Evolutionary conservation across 208 protist genomes (phyloP).

Genomic region (Phytomonas sp.): DNA sequence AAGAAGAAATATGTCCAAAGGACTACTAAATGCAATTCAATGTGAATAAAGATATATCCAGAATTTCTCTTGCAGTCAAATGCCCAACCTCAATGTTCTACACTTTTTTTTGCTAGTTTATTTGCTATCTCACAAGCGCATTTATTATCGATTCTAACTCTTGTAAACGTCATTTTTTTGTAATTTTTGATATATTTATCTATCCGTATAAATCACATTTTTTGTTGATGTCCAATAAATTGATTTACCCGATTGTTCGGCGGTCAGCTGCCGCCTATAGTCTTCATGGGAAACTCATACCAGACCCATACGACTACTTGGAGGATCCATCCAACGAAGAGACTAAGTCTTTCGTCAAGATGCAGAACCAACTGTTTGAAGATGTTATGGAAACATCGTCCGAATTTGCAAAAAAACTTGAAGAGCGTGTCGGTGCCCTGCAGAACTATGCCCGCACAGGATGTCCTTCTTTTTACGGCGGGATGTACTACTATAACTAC

Average conservation of each 20-base stretch:
- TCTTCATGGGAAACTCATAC: slow-evolving; percentile 62
- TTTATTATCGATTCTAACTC: slow-evolving; percentile 9
- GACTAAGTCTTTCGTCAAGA: slow-evolving; percentile 81
- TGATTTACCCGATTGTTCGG: slow-evolving; percentile 47
- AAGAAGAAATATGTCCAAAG: not conserved
- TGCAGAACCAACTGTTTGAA: slow-evolving; percentile 73
- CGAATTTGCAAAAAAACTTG: slow-evolving; percentile 47
- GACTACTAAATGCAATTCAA: not conserved
- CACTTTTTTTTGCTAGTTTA: slow-evolving; percentile 11
- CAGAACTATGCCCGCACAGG: slow-evolving; percentile 80
- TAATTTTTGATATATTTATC: slow-evolving; percentile 1
- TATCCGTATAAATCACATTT: not conserved
- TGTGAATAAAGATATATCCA: not conserved
- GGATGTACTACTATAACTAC: slow-evolving; percentile 82
- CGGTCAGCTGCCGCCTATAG: slow-evolving; percentile 49
- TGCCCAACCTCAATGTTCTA: not conserved
- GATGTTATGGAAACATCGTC: slow-evolving; percentile 50
- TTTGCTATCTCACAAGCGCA: slow-evolving; percentile 9
- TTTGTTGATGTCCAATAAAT: slow-evolving; percentile 17
- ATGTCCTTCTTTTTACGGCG: slow-evolving; percentile 43
- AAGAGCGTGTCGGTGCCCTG: slow-evolving; percentile 32
- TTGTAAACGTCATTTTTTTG: slow-evolving; percentile 9
- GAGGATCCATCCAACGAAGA: slow-evolving; percentile 83
- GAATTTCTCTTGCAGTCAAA: not conserved
- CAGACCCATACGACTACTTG: slow-evolving; percentile 91